Evolutionary conservation across 257 asterid species (phyloP), one percentile per base, ranked within the genome.

Genomic region (Lantana camara): DNA sequence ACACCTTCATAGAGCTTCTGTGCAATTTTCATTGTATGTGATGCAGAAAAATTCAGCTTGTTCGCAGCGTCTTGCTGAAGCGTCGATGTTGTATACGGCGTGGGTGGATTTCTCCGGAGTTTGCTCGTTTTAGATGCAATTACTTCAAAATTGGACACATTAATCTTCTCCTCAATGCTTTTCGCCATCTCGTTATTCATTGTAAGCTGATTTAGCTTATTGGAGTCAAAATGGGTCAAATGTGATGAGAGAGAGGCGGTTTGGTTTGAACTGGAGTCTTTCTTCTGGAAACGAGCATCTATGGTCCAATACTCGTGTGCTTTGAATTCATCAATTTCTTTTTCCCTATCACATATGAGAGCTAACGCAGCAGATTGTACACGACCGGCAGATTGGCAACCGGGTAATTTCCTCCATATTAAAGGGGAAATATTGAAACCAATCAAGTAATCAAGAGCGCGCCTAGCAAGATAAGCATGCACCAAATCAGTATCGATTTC

Each of bases 31-130:
- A 90, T 90, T 13, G 99, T 87, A 62, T 75, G 32, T 44, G 95
- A 74, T 24, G 96, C 87, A 1, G 89, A n/a, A 66, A 90, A 93
- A 60, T 86, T 78, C 64, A 93, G 78, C 69, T 75, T 87, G 82
- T 82, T 90, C 41, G 97, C 92, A 50, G 99, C 99, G 57, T 93
- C 99, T 80, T 90, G 99, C 83, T 90, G 97, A 65, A 90, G 96
- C 13, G 96, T 79, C 21, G 99, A 90, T 45, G 99, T 93, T 69
- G 85, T 87, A 65, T 79, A 85, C 37, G 99, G 99, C 54, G 73
- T 55, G 51, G 92, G 90, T 9, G 97, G 94, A 49, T 83, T 89
- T 78, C 78, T 83, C 66, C 80, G 84, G 62, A 46, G 50, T 74
- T n/a, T n/a, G n/a, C n/a, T n/a, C n/a, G n/a, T n/a, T n/a, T n/a